A percentile compares a stretch with the other conserved stretches of the same genome.
phyloP scores from a whole-genome alignment of 495 filamentous ascomycete species.

The Tuber brumale region DNA sequence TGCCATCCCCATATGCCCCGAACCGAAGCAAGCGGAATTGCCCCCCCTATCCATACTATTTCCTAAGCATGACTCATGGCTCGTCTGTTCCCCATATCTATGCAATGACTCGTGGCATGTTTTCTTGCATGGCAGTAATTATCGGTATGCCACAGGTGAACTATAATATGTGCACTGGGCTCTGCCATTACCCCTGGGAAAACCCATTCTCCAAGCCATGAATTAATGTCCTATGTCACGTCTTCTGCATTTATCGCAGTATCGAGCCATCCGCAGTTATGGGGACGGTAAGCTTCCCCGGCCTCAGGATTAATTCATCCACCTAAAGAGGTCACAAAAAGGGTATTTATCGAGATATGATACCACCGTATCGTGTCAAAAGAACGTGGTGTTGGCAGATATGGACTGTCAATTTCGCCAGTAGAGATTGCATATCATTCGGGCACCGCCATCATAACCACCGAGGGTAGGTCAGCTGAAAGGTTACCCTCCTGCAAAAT shows the following conservation, averaged over 20 bases:
- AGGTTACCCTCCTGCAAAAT: neutral
- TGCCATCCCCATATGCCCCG: neutral
- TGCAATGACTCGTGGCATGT: neutral
- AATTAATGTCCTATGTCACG: neutral
- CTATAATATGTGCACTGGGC: neutral
- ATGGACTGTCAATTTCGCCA: neutral
- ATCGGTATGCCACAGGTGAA: neutral
- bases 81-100: neutral
- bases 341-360: neutral
- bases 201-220: neutral
- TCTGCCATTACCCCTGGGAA: neutral
- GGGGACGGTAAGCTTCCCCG: neutral
- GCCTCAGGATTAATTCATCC: neutral
- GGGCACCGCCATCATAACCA: neutral
- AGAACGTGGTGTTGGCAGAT: neutral
- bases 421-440: neutral
- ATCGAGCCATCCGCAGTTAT: neutral
- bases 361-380: neutral
- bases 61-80: neutral
- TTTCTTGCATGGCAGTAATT: neutral
- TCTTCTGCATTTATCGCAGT: neutral
- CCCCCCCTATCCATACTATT: neutral
- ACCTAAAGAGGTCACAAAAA: neutral
- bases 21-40: neutral
- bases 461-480: neutral